Percentiles rank a stretch among this genome's conserved stretches.
phyloP scores from a whole-genome alignment of 2,329 filamentous ascomycete species.

The Xylariaceae sp. region DNA sequence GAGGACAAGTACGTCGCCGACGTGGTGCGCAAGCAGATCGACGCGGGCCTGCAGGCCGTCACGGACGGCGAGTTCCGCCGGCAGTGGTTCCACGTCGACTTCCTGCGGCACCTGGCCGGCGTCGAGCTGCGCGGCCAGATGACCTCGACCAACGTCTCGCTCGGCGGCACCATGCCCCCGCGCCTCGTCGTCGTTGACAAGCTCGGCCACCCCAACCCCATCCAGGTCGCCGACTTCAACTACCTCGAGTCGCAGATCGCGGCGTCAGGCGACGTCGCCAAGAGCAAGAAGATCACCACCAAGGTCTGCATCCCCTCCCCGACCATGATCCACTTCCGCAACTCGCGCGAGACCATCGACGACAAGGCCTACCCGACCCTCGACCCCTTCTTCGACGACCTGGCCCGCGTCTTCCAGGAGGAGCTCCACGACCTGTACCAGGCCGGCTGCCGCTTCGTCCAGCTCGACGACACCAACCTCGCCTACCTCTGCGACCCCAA shows the following conservation, averaged over 20 bases:
- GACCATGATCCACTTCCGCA: constrained; percentile 59
- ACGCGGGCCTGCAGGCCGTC: constrained; percentile 43
- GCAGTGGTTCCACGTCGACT: constrained; percentile 56
- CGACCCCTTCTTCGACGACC: constrained; percentile 51
- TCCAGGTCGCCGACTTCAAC: constrained; percentile 53
- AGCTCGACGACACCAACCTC: constrained; percentile 57
- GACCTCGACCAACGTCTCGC: constrained; percentile 37
- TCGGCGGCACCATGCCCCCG: constrained; percentile 49
- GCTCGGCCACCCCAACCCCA: constrained; percentile 46
- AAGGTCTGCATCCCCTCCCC: constrained; percentile 56
- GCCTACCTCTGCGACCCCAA: constrained; percentile 54
- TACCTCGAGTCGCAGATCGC: constrained; percentile 47
- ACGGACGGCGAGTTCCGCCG: constrained; percentile 56
- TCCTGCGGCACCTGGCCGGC: constrained; percentile 49
- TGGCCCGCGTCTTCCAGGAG: constrained; percentile 51
- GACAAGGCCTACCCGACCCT: constrained; percentile 48
- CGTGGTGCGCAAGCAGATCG: constrained; percentile 45
- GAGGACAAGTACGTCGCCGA: constrained; percentile 46
- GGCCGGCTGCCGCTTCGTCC: constrained; percentile 52
- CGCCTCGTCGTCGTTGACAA: constrained; percentile 50
- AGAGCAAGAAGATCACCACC: constrained; percentile 31
- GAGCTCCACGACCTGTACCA: constrained; percentile 47
- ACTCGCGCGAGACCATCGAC: constrained; percentile 48
- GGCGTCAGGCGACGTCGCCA: constrained; percentile 12
- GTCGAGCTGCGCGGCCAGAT: constrained; percentile 46